These are phyloP conservation scores for Nakazawaea peltata DNA, from an alignment of 805 yeast genomes.

Conservation along the genomic window DNA sequence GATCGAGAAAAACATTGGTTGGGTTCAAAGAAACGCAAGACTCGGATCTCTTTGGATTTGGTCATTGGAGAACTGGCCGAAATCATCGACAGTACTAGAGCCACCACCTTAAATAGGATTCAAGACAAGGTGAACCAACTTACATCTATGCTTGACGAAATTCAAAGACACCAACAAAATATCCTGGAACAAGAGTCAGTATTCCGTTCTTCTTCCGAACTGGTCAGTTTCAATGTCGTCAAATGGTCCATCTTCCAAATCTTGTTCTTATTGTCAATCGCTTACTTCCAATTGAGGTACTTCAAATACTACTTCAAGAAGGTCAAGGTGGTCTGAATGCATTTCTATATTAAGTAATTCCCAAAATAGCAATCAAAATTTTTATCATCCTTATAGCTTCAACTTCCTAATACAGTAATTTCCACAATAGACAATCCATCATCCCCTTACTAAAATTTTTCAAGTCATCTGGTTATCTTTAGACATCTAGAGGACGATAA, in stretches of 20 bases:
- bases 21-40: slow-evolving; percentile 39
- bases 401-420: too few relatives aligned
- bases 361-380: too few relatives aligned
- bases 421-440: too few relatives aligned
- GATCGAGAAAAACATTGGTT: slow-evolving; percentile 21
- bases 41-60: slow-evolving; percentile 66
- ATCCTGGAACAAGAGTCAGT: slow-evolving; percentile 70
- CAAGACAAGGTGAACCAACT: slow-evolving; percentile 50
- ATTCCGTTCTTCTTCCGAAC: slow-evolving; percentile 67
- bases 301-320: slow-evolving; percentile 71
- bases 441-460: too few relatives aligned
- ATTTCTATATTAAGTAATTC: too few relatives aligned
- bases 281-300: slow-evolving; percentile 69
- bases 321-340: slow-evolving; percentile 35
- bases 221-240: slow-evolving; percentile 61
- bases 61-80: slow-evolving; percentile 58
- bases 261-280: slow-evolving; percentile 54
- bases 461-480: neutral
- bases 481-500: too few relatives aligned
- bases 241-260: slow-evolving; percentile 69
- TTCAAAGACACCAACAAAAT: slow-evolving; percentile 56
- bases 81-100: slow-evolving; percentile 61
- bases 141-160: slow-evolving; percentile 48
- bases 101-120: slow-evolving; percentile 44
- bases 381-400: too few relatives aligned